Conservation (phyloP, 2,329 filamentous ascomycete genomes). For the Parasarocladium wereldwijsianum region DNA sequence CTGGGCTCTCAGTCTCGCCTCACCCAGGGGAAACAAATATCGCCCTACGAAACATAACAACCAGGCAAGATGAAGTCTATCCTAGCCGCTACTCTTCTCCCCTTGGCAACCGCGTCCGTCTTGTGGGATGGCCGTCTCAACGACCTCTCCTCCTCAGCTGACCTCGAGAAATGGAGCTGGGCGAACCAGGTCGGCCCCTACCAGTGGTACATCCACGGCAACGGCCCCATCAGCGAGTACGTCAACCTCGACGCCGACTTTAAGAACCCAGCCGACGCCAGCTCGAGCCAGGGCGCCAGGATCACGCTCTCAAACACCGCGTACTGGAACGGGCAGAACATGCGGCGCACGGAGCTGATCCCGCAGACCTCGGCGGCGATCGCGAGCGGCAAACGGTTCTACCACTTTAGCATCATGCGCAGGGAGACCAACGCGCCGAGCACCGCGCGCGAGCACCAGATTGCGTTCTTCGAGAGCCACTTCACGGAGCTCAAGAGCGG, state of each 20-base stretch:
- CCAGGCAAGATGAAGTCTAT: slow-evolving; percentile 5
- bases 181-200: slow-evolving; percentile 54
- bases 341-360: slow-evolving; percentile 62
- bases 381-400: slow-evolving; percentile 51
- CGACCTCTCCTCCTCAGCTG: slow-evolving; percentile 34
- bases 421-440: slow-evolving; percentile 44
- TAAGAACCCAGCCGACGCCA: slow-evolving; percentile 51
- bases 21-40: too few relatives aligned
- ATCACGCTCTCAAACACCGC: slow-evolving; percentile 50
- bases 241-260: slow-evolving; percentile 43
- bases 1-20: too few relatives aligned
- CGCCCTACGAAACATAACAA: too few relatives aligned
- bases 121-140: slow-evolving; percentile 56
- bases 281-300: slow-evolving; percentile 49
- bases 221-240: slow-evolving; percentile 38
- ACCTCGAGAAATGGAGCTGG: slow-evolving; percentile 50
- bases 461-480: slow-evolving; percentile 49
- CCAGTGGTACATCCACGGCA: slow-evolving; percentile 65
- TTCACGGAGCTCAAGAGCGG: slow-evolving; percentile 64
- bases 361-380: slow-evolving; percentile 53
- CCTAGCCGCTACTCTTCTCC: slow-evolving; percentile 3
- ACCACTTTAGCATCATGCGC: slow-evolving; percentile 57
- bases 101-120: slow-evolving; percentile 12
- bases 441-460: slow-evolving; percentile 51
- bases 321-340: slow-evolving; percentile 58